These are phyloP conservation scores for Phytophthora sp. DNA, from an alignment of 352 stramenopile genomes.

Conservation along the genomic window DNA sequence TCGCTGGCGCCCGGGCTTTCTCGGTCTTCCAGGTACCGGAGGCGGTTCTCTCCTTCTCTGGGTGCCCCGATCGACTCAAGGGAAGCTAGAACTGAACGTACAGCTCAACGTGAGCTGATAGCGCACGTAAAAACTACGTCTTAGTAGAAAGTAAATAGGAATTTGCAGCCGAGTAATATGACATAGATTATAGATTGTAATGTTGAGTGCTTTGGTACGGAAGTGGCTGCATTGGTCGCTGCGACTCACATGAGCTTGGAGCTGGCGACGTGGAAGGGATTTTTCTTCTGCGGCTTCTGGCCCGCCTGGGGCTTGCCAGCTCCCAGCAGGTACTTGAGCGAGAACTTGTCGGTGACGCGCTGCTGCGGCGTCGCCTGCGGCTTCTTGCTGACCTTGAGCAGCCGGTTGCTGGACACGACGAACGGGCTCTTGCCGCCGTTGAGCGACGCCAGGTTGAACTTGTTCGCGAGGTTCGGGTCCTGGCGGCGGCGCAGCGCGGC, in stretches of 20 bases:
- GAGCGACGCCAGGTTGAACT: slow-evolving; percentile 69
- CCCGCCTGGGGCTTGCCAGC: slow-evolving; percentile 13
- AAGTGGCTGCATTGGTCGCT: background rate
- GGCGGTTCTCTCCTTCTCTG: slow-evolving; percentile 19
- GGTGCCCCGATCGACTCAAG: slow-evolving; percentile 24
- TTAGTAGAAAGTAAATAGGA: background rate
- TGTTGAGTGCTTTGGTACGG: background rate
- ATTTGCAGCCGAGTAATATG: background rate
- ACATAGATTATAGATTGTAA: background rate
- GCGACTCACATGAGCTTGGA: slow-evolving; percentile 67
- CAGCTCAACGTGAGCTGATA: slow-evolving; percentile 14
- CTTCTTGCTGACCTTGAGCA: slow-evolving; percentile 48
- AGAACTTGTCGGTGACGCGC: slow-evolving; percentile 66
- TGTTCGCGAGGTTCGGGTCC: slow-evolving; percentile 48
- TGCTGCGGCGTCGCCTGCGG: slow-evolving; percentile 29
- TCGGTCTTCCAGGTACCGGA: no score
- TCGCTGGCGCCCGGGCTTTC: no score
- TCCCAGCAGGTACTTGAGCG: slow-evolving; percentile 67
- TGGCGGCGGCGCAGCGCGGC: slow-evolving; percentile 23
- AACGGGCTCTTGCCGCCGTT: slow-evolving; percentile 80
- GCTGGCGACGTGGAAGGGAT: slow-evolving; percentile 70
- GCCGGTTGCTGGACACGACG: slow-evolving; percentile 57
- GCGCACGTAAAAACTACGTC: no score
- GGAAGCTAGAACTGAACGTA: slow-evolving; percentile 6
- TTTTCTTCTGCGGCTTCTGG: slow-evolving; percentile 33